These are phyloP conservation scores for Serendipita sp. DNA, from an alignment of 768 basidiomycete genomes.

Conservation along the genomic window DNA sequence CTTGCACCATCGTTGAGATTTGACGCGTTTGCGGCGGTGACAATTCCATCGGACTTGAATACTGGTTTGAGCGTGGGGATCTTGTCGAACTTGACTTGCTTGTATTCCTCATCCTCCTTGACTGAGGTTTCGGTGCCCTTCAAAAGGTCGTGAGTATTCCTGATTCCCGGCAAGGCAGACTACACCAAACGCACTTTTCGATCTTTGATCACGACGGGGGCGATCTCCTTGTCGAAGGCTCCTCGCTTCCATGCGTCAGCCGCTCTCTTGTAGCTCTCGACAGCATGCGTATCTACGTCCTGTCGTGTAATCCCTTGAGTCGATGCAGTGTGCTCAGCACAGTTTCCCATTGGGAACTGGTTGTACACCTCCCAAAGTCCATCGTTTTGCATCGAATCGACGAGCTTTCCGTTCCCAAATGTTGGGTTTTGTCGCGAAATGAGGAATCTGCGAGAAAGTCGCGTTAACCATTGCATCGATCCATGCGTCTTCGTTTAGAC, in stretches of 20 bases:
- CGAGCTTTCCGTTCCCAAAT: slow-evolving; percentile 81
- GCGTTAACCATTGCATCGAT: not conserved
- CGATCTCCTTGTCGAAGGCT: slow-evolving; percentile 74
- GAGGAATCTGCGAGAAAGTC: slow-evolving; percentile 41
- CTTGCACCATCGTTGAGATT: slow-evolving; percentile 92
- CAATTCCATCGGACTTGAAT: slow-evolving; percentile 73
- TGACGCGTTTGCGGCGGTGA: slow-evolving; percentile 96
- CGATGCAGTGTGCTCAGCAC: slow-evolving; percentile 72
- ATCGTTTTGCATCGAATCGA: slow-evolving; percentile 79
- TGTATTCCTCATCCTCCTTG: slow-evolving; percentile 95
- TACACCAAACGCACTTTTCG: not conserved
- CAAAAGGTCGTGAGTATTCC: not conserved
- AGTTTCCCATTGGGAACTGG: slow-evolving; percentile 97
- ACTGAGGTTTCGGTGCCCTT: slow-evolving; percentile 88
- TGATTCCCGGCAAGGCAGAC: not conserved
- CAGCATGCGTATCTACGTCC: slow-evolving; percentile 76
- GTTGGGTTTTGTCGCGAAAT: slow-evolving; percentile 62
- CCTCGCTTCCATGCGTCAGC: slow-evolving; percentile 82
- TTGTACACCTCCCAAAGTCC: slow-evolving; percentile 97
- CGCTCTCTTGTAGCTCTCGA: slow-evolving; percentile 90
- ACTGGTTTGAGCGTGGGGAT: slow-evolving; percentile 64
- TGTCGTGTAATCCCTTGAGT: slow-evolving; percentile 76
- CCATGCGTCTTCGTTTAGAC: not conserved
- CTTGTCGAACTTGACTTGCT: slow-evolving; percentile 90
- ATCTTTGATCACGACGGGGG: slow-evolving; percentile 77